phyloP scores from a whole-genome alignment of 176 grass and related monocot species.

The Poa pratensis region DNA sequence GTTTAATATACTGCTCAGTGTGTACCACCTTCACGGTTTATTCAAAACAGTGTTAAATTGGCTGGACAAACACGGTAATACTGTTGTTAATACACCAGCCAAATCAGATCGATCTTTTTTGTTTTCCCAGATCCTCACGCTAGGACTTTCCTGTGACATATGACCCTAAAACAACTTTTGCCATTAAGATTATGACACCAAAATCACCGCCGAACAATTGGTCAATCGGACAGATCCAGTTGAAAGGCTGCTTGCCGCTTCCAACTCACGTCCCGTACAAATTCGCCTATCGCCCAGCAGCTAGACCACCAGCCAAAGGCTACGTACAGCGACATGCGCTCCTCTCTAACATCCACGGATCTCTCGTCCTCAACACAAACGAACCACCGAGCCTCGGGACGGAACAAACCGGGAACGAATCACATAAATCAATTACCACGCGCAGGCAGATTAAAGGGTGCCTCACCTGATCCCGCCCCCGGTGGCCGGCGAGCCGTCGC shows the following conservation, averaged over 20 bases:
- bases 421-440: not conserved
- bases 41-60: too few relatives aligned
- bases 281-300: not conserved
- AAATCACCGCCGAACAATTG: not conserved
- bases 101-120: too few relatives aligned
- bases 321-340: not conserved
- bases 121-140: slow-evolving; percentile 34
- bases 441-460: not conserved
- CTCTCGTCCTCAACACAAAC: not conserved
- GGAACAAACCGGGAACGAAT: not conserved
- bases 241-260: not conserved
- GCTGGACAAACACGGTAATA: too few relatives aligned
- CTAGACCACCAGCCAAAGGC: not conserved
- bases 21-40: too few relatives aligned
- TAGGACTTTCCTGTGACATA: not conserved
- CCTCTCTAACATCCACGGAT: not conserved
- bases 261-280: not conserved
- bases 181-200: not conserved
- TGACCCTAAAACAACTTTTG: not conserved
- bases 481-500: slow-evolving; percentile 34
- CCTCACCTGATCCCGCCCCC: slow-evolving; percentile 48
- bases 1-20: too few relatives aligned
- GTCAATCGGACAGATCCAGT: slow-evolving; percentile 28
- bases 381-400: not conserved
- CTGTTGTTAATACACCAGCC: not conserved